Base-by-base conservation (phyloP, 345 rosid species). In the Cardamine chenopodiifolia region DNA sequence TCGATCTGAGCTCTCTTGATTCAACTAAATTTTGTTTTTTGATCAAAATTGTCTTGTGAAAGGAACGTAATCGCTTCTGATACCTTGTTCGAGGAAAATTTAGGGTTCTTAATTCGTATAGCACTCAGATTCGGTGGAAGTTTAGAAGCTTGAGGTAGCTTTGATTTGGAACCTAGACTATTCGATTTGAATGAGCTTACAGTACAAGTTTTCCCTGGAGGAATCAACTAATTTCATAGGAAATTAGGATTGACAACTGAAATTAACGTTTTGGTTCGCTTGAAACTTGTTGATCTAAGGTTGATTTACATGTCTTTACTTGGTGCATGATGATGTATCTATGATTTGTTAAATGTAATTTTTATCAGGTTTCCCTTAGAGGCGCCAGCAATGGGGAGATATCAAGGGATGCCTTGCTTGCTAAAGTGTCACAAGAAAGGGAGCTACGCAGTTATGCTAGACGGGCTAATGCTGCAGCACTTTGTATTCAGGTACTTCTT, bases 311-410 rank as follows among this genome's bases (percentile, higher is more conserved):
- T 17, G 19, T 29, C 55, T 17, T 32, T 12, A 2, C 15, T 29
- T 13, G 59, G 4, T 18, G 70, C 44, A 56, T 12, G 20, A 4
- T 2, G 20, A 75, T 47, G 50, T 15, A 50, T 47, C 50, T 14
- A 34, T 50, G 57, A 15, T 44, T 44, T 26, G 14, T 70, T 68
- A 6, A 54, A 76, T 26, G 49, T 22, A 40, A 45, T 6, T 47
- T 74, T 48, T 68, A 67, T 80, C 74, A 95, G 99, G 99, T 95
- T 6, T 95, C 97, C 4, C 83, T 92, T 55, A 89, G 99, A 76
- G 97, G 99, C 26, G 97, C 97, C 35, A 95, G 99, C 65, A 85
- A 83, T 7, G 89, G 70, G 79, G 97, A 94, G 84, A 91, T 94
- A 32, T 85, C 97, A 15, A 84, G 99, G 62, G 96, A 90, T 68